A percentile compares a stretch with the other conserved stretches of the same genome.
These are phyloP conservation scores for Candida bentonensis DNA, from an alignment of 805 yeast species.

Conservation along the genomic window DNA sequence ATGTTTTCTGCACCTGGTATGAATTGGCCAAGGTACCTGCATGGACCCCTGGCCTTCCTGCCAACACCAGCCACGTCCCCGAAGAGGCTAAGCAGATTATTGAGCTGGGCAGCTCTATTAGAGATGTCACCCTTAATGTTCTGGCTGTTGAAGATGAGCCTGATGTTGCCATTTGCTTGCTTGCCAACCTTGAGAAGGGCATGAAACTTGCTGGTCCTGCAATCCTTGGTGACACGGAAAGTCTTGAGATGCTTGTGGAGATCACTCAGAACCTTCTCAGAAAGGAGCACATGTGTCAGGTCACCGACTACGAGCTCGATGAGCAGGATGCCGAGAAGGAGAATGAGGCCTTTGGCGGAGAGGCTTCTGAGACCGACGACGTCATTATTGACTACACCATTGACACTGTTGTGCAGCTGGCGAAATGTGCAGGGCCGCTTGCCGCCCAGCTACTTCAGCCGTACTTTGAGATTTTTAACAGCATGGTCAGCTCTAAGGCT, in stretches of 20 bases:
- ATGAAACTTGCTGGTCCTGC: constrained; percentile 57
- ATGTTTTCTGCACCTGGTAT: constrained; percentile 56
- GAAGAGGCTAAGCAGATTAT: constrained; percentile 46
- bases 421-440: constrained; percentile 67
- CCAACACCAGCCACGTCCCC: constrained; percentile 27
- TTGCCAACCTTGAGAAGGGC: constrained; percentile 61
- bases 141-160: constrained; percentile 74
- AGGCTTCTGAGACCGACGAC: constrained; percentile 36
- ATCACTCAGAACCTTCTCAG: constrained; percentile 61
- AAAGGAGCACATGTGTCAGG: constrained; percentile 76
- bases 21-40: constrained; percentile 12
- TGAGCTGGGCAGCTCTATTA: constrained; percentile 42
- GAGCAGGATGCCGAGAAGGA: constrained; percentile 45
- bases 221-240: constrained; percentile 40
- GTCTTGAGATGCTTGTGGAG: constrained; percentile 53
- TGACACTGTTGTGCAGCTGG: constrained; percentile 69
- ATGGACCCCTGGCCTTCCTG: constrained; percentile 24
- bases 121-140: constrained; percentile 47
- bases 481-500: constrained; percentile 28
- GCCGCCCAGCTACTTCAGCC: constrained; percentile 41
- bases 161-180: constrained; percentile 62
- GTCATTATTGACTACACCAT: constrained; percentile 70
- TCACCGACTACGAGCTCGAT: constrained; percentile 41
- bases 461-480: constrained; percentile 14
- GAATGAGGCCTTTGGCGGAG: constrained; percentile 27